Evolutionary conservation across 192 early-diverging fungal species (phyloP).

Genomic region (Linnemannia hyalina): DNA sequence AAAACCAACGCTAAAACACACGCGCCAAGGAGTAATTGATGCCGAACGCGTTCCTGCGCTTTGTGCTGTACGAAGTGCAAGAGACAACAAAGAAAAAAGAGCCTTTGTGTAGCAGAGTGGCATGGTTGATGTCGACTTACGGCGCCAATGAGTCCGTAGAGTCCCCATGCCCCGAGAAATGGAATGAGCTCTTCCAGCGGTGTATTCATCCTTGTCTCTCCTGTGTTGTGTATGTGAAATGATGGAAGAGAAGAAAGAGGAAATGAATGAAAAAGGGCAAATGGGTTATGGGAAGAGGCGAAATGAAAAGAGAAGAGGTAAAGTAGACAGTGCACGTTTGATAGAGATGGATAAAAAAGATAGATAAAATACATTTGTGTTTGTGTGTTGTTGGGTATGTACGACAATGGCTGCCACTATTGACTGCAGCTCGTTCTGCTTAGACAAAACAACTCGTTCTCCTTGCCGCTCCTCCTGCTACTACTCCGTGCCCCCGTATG

Average conservation of each 20-base stretch:
- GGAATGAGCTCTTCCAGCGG: conserved; percentile 21
- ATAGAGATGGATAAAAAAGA: background rate
- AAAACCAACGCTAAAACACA: background rate
- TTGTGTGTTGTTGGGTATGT: background rate
- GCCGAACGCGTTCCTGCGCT: background rate
- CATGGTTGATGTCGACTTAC: conserved; percentile 35
- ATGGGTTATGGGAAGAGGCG: background rate
- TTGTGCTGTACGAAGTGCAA: too few species aligned
- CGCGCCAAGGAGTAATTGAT: background rate
- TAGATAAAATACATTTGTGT: conserved; percentile 5
- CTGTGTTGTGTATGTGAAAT: background rate
- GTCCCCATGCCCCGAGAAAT: conserved; percentile 57
- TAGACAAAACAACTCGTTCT: background rate
- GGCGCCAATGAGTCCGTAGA: conserved; percentile 55
- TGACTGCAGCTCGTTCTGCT: background rate
- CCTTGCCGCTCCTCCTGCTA: background rate
- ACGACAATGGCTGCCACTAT: background rate
- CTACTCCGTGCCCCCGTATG: background rate
- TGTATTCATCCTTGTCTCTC: background rate
- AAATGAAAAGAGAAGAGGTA: background rate
- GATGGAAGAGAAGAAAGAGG: background rate
- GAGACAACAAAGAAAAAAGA: background rate
- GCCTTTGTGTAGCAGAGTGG: background rate
- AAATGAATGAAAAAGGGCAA: background rate
- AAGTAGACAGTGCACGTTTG: background rate